Base-by-base conservation (phyloP, 768 basidiomycete species). In the Daedaleopsis nitida region DNA sequence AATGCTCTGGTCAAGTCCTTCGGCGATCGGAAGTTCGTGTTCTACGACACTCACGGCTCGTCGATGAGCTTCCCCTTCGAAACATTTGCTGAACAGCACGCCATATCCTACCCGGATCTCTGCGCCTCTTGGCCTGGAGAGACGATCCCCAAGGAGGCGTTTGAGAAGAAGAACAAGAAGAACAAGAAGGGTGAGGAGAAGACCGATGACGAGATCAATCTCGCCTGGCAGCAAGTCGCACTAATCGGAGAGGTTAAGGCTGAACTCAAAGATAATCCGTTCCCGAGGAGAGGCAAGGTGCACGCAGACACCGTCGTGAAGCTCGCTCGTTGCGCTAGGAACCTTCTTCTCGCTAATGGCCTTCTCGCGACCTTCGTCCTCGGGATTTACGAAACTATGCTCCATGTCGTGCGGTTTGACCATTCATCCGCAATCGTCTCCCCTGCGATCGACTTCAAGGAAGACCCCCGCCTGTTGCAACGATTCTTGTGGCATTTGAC, bases 401-500 rank as follows among this genome's bases (percentile, higher is more conserved):
- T 45, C 6, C 65, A 59, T 8, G 34, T 66, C 32, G 38, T 32
- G 14, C 65, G 62, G 32, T 60, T 60, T 43, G 65, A 66, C 44
- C 65, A 55, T 43, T 44, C 65, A 1, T 55, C 53, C 5, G 58
- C 58, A 3, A 19, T 66, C n/a, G 62, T 54, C 1, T 59, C 65
- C 17, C 24, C 38, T 1, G 43, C 56, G 8, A 49, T 66, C 38
- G 13, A 52, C 21, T 38, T 52, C 8, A 21, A 44, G 21, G 19
- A 32, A 27, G 6, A 51, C 8, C 48, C 62, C 9, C 27, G 45
- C 5, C 37, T 55, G 3, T 27, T 65, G 3, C 47, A 48, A 27
- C 50, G 57, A 8, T 65, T 65, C 42, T 19, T 65, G 1, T 65
- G 63, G 63, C 59, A 57, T 45, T 60, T 60, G 17, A 19, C 44